Evolutionary conservation across 2,329 filamentous ascomycete genomes (phyloP), one percentile per base, ranked within the genome.

Genomic region (Trichoderma polysporum): DNA sequence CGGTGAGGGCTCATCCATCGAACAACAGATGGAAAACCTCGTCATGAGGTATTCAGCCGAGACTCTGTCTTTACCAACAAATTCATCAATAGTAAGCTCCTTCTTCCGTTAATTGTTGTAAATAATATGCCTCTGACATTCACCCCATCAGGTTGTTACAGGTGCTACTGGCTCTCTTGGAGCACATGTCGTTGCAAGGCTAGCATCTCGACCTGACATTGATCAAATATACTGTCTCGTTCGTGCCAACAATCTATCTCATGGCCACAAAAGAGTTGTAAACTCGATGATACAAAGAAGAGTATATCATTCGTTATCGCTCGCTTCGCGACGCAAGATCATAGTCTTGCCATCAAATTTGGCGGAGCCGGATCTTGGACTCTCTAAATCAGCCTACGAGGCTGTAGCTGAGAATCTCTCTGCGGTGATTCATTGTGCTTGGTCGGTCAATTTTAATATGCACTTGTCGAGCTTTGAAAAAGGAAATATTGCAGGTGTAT

Each of bases 121-220:
- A 12, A 2, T 1, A n/a, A 9, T 58, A 4, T 17, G n/a, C 13
- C 5, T 27, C 45, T 62, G 50, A 62, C 22, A 15, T 19, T 19
- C 8, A 12, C 9, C 13, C 3, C 15, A 2, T 3, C 15, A 62
- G 59, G 47, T 62, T 29, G 59, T 62, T 13, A 91, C 89, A 1
- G 89, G 89, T 10, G 83, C 84, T 1, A 91, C 89, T 0, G 89
- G 89, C 7, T 88, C 87, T 1, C 80, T 91, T 0, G 89, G 89
- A 6, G 84, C 86, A 0, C 87, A 90, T 70, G 76, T 89, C 1
- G 79, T 87, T 1, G 82, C 84, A 3, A 83, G 87, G n/a, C 82
- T 91, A 15, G 83, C 85, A 1, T 79, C 82, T 2, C 80, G 85
- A n/a, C 81, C 85, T 12, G 84, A 85, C 22, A 79, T 91, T 35